Conservation (phyloP, 1,284 basidiomycete species). For the Cutaneotrichosporon sp. region DNA sequence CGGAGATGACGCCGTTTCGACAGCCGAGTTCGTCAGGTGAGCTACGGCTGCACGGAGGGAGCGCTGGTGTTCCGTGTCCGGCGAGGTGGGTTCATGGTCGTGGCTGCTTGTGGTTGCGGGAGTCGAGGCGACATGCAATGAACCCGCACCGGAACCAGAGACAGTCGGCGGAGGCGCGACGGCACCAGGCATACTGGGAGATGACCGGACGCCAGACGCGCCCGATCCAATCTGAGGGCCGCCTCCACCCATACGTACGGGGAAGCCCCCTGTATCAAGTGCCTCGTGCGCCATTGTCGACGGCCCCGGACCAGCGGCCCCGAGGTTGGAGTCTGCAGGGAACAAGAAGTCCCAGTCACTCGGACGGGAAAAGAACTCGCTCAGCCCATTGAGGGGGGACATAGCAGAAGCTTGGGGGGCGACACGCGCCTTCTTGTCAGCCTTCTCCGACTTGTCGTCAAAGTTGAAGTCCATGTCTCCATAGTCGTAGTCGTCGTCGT, state of each 20-base stretch:
- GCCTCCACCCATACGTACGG: conserved; percentile 3
- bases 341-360: conserved; percentile 20
- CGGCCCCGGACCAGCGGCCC: conserved; percentile 12
- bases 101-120: not conserved
- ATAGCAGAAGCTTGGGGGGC: no score
- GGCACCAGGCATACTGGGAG: no score
- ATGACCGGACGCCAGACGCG: not conserved
- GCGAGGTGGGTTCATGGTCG: conserved; percentile 3
- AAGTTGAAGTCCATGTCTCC: not conserved
- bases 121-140: not conserved
- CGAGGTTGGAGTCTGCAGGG: conserved; percentile 9
- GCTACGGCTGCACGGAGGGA: conserved; percentile 19
- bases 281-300: conserved; percentile 1
- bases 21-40: conserved; percentile 13
- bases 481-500: conserved; percentile 3
- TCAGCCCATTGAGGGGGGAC: not conserved
- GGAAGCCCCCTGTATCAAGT: not conserved
- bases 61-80: conserved; percentile 15
- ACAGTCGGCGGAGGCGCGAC: not conserved
- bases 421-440: not conserved
- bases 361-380: not conserved
- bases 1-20: conserved; percentile 4
- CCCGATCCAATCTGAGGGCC: not conserved
- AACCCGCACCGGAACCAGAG: not conserved
- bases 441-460: not conserved